Evolutionary conservation across 2,329 filamentous ascomycete genomes (phyloP).

Genomic region (Karstenula rhodostoma): DNA sequence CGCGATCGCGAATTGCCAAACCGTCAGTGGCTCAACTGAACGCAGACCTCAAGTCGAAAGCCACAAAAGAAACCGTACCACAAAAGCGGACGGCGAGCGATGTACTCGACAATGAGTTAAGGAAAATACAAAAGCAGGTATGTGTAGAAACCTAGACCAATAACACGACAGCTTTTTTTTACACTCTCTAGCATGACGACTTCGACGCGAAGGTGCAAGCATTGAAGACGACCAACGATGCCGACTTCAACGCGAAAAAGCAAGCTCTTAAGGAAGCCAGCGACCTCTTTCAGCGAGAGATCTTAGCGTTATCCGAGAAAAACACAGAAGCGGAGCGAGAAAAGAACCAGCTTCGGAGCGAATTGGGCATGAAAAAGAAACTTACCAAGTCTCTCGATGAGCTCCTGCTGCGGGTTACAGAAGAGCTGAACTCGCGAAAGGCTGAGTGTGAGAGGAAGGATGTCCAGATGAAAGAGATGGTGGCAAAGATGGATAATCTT

Average conservation of each 20-base stretch:
- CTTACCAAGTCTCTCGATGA: too few relatives aligned
- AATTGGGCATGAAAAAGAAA: too few relatives aligned
- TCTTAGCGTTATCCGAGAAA: too few relatives aligned
- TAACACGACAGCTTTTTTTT: neutral
- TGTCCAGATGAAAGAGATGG: neutral
- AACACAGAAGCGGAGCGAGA: too few relatives aligned
- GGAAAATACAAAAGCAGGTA: neutral
- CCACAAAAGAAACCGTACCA: neutral
- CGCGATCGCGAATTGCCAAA: neutral
- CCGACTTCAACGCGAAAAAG: too few relatives aligned
- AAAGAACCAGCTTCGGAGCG: too few relatives aligned
- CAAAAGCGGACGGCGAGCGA: neutral
- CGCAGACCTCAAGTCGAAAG: neutral
- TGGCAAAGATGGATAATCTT: neutral
- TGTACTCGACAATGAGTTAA: neutral
- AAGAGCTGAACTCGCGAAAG: neutral
- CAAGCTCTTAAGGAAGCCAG: too few relatives aligned
- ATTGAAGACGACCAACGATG: too few relatives aligned
- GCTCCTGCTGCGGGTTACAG: too few relatives aligned
- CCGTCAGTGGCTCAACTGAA: neutral
- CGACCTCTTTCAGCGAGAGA: too few relatives aligned
- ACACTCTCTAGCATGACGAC: neutral
- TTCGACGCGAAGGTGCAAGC: neutral
- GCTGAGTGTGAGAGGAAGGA: neutral
- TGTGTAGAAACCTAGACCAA: neutral